Base-by-base conservation (phyloP, 2,329 filamentous ascomycete species). In the Dothistroma pini region DNA sequence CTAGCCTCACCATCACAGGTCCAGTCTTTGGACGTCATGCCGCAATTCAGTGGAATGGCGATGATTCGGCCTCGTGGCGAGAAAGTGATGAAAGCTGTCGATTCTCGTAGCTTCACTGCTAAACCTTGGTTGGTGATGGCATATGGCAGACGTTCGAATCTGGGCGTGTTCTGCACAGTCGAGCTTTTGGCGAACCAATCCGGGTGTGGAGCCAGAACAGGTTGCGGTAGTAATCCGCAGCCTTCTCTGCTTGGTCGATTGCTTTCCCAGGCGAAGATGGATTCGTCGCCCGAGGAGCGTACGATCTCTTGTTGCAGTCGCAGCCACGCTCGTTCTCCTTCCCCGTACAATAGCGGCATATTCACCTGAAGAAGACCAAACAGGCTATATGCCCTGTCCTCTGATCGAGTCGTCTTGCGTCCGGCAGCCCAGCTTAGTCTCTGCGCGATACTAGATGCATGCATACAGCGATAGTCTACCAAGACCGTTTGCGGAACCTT, bases 341-440 rank as follows among this genome's bases (percentile, higher is more conserved):
- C 71, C 0, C 78, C 79, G 54, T 81, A 81, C 0, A 80, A 52
- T 1, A 80, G 61, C 0, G 78, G 74, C 74, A 81, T 78, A 29
- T 77, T 72, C 31, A 81, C 69, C 0, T 69, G 70, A 21, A 81
- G 80, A 0, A 81, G 69, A 0, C 79, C 79, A 1, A 81, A 58
- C 0, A 81, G 67, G 6, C 72, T 79, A 51, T 81, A 81, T 0
- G 77, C 77, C 22, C 72, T 70, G 44, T 81, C 79, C 52, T 81
- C 79, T 0, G 57, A 2, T 1, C 72, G 51, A 41, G 63, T 64
- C 2, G 63, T 66, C n/a, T 1, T 12, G 12, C 63, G 47, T 1
- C 41, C 7, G 5, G 55, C 25, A 10, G 59, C 54, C 61, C 63
- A 66, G n/a, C 29, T 57, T 51, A 65, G 60, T 34, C 47, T 56